Evolutionary conservation across 345 rosid genomes (phyloP), one percentile per base, ranked within the genome.

Genomic region (Excoecaria agallocha): DNA sequence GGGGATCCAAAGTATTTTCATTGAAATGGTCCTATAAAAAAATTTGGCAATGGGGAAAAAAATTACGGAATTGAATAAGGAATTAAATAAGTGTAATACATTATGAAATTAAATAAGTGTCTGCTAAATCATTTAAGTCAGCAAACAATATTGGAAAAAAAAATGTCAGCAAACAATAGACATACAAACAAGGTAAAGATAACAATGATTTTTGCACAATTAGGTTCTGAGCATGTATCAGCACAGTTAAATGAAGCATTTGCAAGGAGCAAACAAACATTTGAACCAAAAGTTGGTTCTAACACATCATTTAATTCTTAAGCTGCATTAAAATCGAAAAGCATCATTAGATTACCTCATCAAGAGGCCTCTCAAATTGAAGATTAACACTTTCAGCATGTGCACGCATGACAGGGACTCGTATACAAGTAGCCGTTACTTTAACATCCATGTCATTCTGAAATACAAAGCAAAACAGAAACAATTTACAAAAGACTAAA

Each of bases 361-460:
- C 96, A 9, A 95, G 89, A 63, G 96, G 91, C 68, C 80, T 89
- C 90, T 95, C 93, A 84, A 93, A 95, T 82, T 91, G 98, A 69
- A 95, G 98, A 88, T 95, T 95, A 50, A 95, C 85, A 76, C 94
- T 95, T 85, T 95, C 99, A 22, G 99, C 98, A 77, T 93, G 99
- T 45, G 98, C 99, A 56, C 94, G 98, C 99, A 95, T 95, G 69
- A 95, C 93, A 74, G 99, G 99, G 76, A 93, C 99, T 70, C 97
- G 88, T 70, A 95, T 90, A 82, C 99, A 95, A 25, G 99, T 93
- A 6, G 97, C 99, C 67, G 99, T 91, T 77, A 95, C 93, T 85
- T 88, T 89, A 2, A 95, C 96, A 80, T 93, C 79, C 82, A 75
- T 63, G 80, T 95, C 86, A 82, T 88, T 90, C 99, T 91, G 86